These are phyloP conservation scores for Diaporthe amygdali DNA, from an alignment of 2,329 filamentous ascomycete genomes.

Conservation along the genomic window DNA sequence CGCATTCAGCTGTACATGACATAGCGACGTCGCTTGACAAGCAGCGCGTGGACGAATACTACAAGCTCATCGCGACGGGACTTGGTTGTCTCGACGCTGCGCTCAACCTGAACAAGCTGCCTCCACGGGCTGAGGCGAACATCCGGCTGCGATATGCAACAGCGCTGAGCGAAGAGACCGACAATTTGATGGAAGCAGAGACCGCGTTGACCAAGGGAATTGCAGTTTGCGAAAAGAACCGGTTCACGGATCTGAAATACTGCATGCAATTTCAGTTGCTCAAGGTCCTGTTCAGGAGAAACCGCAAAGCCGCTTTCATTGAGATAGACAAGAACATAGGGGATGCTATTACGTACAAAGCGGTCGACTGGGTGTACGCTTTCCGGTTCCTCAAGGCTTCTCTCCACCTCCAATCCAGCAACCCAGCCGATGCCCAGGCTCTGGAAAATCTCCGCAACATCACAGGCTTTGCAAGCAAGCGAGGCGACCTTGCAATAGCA, in stretches of 20 bases:
- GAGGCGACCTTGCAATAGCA: constrained; percentile 67
- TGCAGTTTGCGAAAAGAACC: constrained; percentile 69
- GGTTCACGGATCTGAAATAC: constrained; percentile 73
- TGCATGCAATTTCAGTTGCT: constrained; percentile 77
- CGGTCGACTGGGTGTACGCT: constrained; percentile 76
- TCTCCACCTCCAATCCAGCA: constrained; percentile 67
- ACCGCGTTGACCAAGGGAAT: constrained; percentile 75
- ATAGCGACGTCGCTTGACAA: constrained; percentile 56
- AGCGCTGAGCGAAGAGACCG: constrained; percentile 76
- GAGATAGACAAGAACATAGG: constrained; percentile 71
- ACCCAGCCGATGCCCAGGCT: constrained; percentile 64
- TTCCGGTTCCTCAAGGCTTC: constrained; percentile 77
- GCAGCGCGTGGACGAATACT: constrained; percentile 66
- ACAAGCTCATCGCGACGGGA: constrained; percentile 74
- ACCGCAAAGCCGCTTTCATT: constrained; percentile 74
- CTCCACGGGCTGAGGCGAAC: constrained; percentile 71
- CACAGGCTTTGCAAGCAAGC: constrained; percentile 60
- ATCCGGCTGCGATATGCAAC: constrained; percentile 74
- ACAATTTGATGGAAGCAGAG: constrained; percentile 76
- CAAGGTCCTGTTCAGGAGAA: constrained; percentile 73
- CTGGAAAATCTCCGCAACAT: constrained; percentile 74
- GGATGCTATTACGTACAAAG: constrained; percentile 71
- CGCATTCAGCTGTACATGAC: constrained; percentile 58
- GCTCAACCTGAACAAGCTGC: constrained; percentile 63
- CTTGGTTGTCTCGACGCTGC: constrained; percentile 75